These are phyloP conservation scores for Mesembryanthemum crystallinum DNA, from an alignment of 148 eudicot genomes.

Conservation along the genomic window DNA sequence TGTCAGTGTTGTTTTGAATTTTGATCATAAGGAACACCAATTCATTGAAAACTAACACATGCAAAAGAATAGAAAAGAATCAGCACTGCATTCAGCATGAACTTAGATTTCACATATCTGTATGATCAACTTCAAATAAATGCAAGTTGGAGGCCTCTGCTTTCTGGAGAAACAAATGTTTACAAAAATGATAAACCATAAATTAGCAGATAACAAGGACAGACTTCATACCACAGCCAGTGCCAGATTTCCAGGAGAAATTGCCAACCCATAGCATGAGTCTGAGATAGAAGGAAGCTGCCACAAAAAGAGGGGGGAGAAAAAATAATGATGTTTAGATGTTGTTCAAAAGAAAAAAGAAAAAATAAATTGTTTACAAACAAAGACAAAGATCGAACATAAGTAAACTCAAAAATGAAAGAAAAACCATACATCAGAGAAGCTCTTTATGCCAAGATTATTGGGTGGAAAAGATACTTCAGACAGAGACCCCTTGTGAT, in stretches of 20 bases:
- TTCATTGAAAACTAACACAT: neutral
- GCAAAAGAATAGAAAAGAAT: neutral
- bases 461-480: conserved; percentile 61
- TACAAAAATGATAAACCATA: neutral
- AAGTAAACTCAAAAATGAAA: neutral
- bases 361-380: neutral
- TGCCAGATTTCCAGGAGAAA: conserved; percentile 84
- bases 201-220: conserved; percentile 8
- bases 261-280: conserved; percentile 78
- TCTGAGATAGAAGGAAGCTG: conserved; percentile 75
- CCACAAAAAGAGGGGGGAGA: conserved; percentile 9
- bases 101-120: neutral
- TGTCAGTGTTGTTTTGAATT: neutral
- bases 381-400: neutral
- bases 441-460: conserved; percentile 54
- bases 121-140: neutral
- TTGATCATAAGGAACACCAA: neutral
- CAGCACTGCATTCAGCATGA: neutral
- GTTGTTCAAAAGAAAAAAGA: conserved; percentile 2
- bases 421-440: conserved; percentile 58
- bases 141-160: neutral
- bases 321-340: neutral
- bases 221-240: conserved; percentile 71
- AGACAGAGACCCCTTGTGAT: conserved; percentile 47
- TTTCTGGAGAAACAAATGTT: conserved; percentile 1